Base-by-base conservation (phyloP, 2,329 filamentous ascomycete species). In the Myriangium duriaei region DNA sequence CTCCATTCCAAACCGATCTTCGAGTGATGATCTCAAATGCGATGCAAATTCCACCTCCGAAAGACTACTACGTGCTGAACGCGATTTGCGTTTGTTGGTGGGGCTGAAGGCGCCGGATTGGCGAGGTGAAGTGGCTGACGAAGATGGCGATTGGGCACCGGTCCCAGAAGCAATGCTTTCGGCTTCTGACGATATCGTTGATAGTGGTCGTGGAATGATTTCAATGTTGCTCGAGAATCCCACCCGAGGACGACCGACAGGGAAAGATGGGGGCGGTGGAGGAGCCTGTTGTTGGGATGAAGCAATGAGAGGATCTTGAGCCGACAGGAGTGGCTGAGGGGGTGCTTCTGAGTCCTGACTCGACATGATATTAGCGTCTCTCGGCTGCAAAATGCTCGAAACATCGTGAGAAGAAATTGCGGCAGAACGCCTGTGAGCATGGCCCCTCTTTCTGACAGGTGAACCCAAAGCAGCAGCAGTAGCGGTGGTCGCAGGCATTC, bases 341-440 rank as follows among this genome's bases (percentile, higher is more conserved):
- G 30, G 15, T 37, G 12, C 24, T n/a, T 14, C n/a, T 26, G 11
- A 42, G 34, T 4, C 15, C 30, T 36, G 37, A 17, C 26, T 11
- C 18, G 35, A 7, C 50, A 51, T 18, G 50, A 69, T 55, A 34
- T 69, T 67, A 30, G 71, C 63, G 16, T 67, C 69, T 3, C 63
- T 58, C 12, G 76, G 71, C 37, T 74, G 73, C 47, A 87, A 66
- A 21, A 86, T 77, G 28, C 71, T 65, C 9, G 76, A 75, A 14
- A 94, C 61, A 52, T 95, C 87, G 52, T 88, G 82, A 41, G 77
- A 81, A 1, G 86, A 94, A 35, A 95, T 77, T 4, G 84, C 81
- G 43, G 63, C 70, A 16, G 87, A 94, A 43, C 88, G 76, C 42
- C 84, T 75, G 55, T 95, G 87, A 12, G 73, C 74, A 58, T 92